Evolutionary conservation across 345 rosid genomes (phyloP).

Genomic region (Rhizophora apiculata): DNA sequence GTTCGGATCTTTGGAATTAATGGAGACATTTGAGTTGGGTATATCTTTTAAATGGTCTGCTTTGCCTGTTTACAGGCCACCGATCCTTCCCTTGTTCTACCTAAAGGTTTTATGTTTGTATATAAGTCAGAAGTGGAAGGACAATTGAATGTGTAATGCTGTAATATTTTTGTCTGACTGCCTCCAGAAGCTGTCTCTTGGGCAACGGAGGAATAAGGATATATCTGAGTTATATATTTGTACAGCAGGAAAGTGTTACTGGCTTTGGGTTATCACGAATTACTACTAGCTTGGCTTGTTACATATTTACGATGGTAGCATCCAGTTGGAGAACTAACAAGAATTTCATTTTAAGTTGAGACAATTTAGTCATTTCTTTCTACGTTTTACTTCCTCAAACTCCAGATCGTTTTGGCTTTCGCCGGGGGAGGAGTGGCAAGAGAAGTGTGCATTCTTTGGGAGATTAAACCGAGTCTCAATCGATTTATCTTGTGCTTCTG

Average conservation of each 20-base stretch:
- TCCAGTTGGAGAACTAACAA: neutral
- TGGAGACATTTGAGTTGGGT: constrained; percentile 49
- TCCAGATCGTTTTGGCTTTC: no score
- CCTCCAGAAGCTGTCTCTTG: constrained; percentile 2
- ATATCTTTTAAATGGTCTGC: constrained; percentile 1
- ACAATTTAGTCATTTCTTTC: no score
- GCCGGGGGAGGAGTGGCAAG: no score
- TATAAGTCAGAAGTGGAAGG: constrained; percentile 32
- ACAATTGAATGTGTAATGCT: constrained; percentile 24
- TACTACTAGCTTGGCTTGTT: neutral
- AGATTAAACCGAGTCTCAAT: no score
- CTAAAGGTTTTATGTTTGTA: constrained; percentile 28
- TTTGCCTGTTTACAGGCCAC: constrained; percentile 17
- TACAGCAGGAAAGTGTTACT: constrained; percentile 35
- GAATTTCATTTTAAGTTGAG: no score
- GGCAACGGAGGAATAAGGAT: constrained; percentile 24
- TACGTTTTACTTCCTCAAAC: no score
- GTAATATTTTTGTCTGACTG: constrained; percentile 25
- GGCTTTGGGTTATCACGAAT: constrained; percentile 5
- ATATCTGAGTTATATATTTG: constrained; percentile 19
- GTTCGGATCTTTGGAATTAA: constrained; percentile 99
- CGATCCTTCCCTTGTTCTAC: constrained; percentile 20
- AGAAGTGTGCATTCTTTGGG: no score
- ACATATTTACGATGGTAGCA: constrained; percentile 3
- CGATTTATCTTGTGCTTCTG: no score